Evolutionary conservation across 2,329 filamentous ascomycete species (phyloP), one percentile per base, ranked within the genome.

Genomic region (Pezicula rhizophila): DNA sequence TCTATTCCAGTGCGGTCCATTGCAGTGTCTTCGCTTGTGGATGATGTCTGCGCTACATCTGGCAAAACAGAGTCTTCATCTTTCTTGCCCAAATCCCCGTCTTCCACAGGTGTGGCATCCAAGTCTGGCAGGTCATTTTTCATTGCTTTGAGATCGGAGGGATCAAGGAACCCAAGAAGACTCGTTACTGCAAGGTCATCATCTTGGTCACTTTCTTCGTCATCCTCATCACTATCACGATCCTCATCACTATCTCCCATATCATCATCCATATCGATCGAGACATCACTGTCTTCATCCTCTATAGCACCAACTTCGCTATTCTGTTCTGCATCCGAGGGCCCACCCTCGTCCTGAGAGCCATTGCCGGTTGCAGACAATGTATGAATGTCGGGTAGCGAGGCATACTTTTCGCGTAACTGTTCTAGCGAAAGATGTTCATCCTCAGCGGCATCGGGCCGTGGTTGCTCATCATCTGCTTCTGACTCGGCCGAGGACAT

Each of bases 341-440:
- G 37, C 31, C 61, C 62, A 2, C 62, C 61, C 2, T 54, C 57
- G 10, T 62, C 54, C 12, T 54, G 53, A 25, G 55, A 46, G 14
- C 57, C 58, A 11, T 42, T 26, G 8, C 54, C 53, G 12, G 70
- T 63, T 4, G 77, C 40, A 14, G 47, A 35, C 8, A 48, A 48
- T 42, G 47, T 35, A 12, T 52, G 42, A 26, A 58, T 52, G 15
- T 73, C 72, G 0, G 82, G 81, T 6, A 88, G 69, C 46, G 82
- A 75, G 8, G 80, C 79, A 54, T 89, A 89, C 63, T 89, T 89
- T 35, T 75, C 74, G 23, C 74, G 77, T 12, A 89, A 64, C 60
- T 89, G 80, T 49, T 87, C 85, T 52, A 84, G 79, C 0, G 84
- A 87, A 3, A 89, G 71, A 10, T 75, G 73, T 51, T 85, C 84